A percentile compares a stretch with the other conserved stretches of the same genome.
phyloP scores from a whole-genome alignment of 169 alveolate genomes.

The Plasmodium inui region DNA sequence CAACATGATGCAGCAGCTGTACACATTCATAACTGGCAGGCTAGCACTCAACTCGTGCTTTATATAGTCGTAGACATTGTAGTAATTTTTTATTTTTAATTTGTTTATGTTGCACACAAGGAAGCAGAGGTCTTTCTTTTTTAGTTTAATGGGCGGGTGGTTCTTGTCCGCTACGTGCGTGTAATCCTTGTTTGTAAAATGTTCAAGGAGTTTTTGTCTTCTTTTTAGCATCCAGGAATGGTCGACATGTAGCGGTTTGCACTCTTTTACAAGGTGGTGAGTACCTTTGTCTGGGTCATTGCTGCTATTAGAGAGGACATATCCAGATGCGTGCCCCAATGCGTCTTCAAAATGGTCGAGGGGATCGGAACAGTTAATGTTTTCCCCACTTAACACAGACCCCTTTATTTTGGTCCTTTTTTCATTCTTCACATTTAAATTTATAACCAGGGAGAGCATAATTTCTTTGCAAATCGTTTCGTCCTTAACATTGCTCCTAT shows the following conservation, averaged over 20 bases:
- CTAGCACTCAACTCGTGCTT: conserved; percentile 2
- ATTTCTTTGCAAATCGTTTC: conserved; percentile 16
- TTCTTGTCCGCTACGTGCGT: not conserved
- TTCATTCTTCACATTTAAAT: conserved; percentile 26
- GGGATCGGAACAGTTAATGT: not conserved
- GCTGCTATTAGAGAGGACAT: not conserved
- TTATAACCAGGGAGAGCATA: conserved; percentile 26
- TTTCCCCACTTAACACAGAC: conserved; percentile 22
- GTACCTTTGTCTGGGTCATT: not conserved
- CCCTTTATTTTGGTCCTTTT: conserved; percentile 34
- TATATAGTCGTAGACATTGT: conserved; percentile 55
- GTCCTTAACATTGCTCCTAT: conserved; percentile 17
- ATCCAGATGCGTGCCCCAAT: not conserved
- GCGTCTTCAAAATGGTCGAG: not conserved
- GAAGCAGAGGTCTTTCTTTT: conserved; percentile 52
- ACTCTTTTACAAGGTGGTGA: not conserved
- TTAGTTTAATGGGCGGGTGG: conserved; percentile 6
- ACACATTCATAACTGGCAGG: conserved; percentile 19
- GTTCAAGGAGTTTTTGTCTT: conserved; percentile 10
- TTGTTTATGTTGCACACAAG: conserved; percentile 38
- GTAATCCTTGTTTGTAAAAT: conserved; percentile 34
- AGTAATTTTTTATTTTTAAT: conserved; percentile 41
- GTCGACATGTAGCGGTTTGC: not conserved
- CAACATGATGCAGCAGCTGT: conserved; percentile 40
- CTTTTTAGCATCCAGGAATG: not conserved